Conservation (phyloP, 768 basidiomycete genomes). For the Glaciozyma martinii region DNA sequence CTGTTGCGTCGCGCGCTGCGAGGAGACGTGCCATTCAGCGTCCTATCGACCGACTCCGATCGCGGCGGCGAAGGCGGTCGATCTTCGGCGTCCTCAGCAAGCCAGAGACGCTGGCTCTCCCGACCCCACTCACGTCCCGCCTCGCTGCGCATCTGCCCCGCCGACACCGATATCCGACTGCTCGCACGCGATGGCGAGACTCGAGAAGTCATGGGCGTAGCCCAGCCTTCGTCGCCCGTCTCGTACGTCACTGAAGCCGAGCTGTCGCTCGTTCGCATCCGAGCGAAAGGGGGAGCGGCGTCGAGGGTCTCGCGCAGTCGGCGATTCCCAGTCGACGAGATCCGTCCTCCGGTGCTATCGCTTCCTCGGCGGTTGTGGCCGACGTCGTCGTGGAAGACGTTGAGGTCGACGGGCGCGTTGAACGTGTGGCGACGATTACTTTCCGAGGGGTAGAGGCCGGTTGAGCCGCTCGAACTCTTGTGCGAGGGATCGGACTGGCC, state of each 20-base stretch:
- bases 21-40: too few species aligned
- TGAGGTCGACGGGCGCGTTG: neutral
- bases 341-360: neutral
- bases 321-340: neutral
- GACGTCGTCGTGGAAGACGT: neutral
- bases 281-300: too few species aligned
- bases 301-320: neutral
- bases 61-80: neutral
- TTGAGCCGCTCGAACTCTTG: slow-evolving; percentile 1
- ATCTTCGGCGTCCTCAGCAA: neutral
- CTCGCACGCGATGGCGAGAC: neutral
- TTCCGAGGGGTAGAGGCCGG: neutral
- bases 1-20: too few species aligned
- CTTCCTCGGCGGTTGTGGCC: neutral
- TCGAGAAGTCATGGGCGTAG: neutral
- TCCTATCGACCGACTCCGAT: too few species aligned
- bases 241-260: neutral
- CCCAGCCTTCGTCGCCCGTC: neutral
- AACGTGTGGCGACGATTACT: neutral
- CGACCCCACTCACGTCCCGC: neutral
- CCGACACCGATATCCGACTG: slow-evolving; percentile 7
- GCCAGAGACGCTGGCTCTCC: neutral
- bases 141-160: neutral
- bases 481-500: neutral
- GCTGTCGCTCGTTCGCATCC: too few species aligned